Evolutionary conservation across 2,329 filamentous ascomycete genomes (phyloP), one percentile per base, ranked within the genome.

Genomic region (Xylaria sp.): DNA sequence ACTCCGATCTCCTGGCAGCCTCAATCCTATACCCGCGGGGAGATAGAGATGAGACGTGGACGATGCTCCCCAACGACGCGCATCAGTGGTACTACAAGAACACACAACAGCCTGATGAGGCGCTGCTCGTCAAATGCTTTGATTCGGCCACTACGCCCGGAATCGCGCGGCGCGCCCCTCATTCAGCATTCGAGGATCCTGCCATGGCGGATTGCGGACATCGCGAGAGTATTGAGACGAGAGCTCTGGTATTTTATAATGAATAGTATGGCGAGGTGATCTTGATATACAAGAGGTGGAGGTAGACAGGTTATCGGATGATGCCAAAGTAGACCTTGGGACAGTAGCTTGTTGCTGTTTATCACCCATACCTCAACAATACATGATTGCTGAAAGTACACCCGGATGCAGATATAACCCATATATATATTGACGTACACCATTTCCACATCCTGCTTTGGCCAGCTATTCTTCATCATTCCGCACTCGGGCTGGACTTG

Each of bases 71-170:
- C 6, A 82, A 81, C 68, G 75, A 77, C 0, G 71, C 74, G 5
- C 80, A 83, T 67, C 81, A 80, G 71, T 89, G 86, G 86, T 84
- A 84, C 73, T 89, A 83, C 77, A 82, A 86, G 67, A 81, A 83
- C 71, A 77, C 74, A 1, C 85, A 87, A 79, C 80, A 78, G 5
- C 85, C 86, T 0, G 81, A 83, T 39, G 82, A 89, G 75, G 83
- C 85, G 2, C 80, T 86, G 15, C 75, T 89, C 57, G 86, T 90
- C 76, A 89, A 89, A 75, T 88, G 86, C 71, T 89, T 85, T 74
- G 88, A 89, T 78, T 85, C 83, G 4, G 83, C 85, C 73, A 75
- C 77, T 43, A 81, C 81, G 39, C 82, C 82, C 71, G 85, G 84
- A n/a, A 52, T 73, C 13, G 84, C 86, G 7, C 82, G 86, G 2